Base-by-base conservation (phyloP, 2,329 filamentous ascomycete species). In the Didymella segeticola region DNA sequence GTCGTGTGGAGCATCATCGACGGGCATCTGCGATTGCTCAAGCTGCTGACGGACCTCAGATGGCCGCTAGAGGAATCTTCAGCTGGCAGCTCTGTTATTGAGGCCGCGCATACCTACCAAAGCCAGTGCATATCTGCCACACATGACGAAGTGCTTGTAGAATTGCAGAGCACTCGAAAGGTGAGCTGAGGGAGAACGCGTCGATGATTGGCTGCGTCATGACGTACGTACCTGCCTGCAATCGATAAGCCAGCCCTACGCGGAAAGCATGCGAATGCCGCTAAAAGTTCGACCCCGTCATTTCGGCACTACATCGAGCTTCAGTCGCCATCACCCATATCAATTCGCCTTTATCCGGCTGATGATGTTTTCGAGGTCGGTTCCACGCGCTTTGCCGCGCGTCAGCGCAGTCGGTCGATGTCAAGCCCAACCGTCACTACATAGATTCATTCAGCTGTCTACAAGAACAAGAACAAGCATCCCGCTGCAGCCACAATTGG, bases 21-120 rank as follows among this genome's bases (percentile, higher is more conserved):
- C 86, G 2, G 82, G 83, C 85, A 96, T 90, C 57, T 88, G 81
- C 64, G 91, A 83, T 29, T 91, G 82, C 66, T 90, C 83, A 6
- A 97, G 80, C 71, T 89, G 86, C 49, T 82, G 83, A 46, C 89
- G 88, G 53, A 96, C 83, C 70, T 91, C 88, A 20, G 87, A 88
- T 29, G 90, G 88, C 58, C 90, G 85, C 91, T 96, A 29, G 30
- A 20, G 5, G 6, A 37, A 5, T 14, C 17, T 42, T 70, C 48
- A 66, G 63, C 41, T 37, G 29, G 42, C 12, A 1, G 19, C 25
- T 34, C 12, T 25, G n/a, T 17, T 31, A 36, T 20, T 38, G 5
- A 25, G 11, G 19, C 27, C 2, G 1, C 7, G 27, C 23, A n/a
- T 19, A 75, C 81, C 57, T 77, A 86, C 85, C 77, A 87, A 76